Conservation (phyloP, 345 rosid species). For the Limnanthes douglasii region DNA sequence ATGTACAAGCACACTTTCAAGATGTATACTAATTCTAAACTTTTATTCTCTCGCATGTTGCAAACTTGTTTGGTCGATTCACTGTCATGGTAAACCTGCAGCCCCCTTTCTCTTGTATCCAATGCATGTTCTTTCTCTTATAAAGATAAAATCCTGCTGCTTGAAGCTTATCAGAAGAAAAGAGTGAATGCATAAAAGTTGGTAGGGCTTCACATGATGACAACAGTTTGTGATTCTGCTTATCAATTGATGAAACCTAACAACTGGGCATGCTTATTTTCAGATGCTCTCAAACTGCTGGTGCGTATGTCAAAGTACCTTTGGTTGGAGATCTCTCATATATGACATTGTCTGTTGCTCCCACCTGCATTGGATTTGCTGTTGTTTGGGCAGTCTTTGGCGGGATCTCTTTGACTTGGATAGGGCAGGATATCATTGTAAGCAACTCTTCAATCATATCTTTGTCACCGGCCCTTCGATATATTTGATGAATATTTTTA, state of each 20-base stretch:
- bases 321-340: conserved; percentile 75
- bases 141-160: no score
- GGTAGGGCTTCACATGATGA: no score
- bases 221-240: no score
- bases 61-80: conserved; percentile 89
- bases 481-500: no score
- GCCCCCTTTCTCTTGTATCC: conserved; percentile 1
- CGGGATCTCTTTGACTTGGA: conserved; percentile 64
- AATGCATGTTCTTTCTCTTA: no score
- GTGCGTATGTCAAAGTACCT: conserved; percentile 65
- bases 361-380: conserved; percentile 87
- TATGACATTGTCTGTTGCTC: conserved; percentile 74
- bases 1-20: no score
- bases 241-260: no score
- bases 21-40: no score
- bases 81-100: conserved; percentile 65
- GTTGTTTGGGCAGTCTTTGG: conserved; percentile 81
- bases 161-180: no score
- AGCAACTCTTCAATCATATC: conserved; percentile 15
- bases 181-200: no score
- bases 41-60: conserved; percentile 54
- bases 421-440: conserved; percentile 98
- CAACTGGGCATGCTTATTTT: no score
- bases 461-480: no score
- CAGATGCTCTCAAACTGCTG: conserved; percentile 77